phyloP scores from a whole-genome alignment of 108 stramenopile genomes.

The Cyclotella cryptica region DNA sequence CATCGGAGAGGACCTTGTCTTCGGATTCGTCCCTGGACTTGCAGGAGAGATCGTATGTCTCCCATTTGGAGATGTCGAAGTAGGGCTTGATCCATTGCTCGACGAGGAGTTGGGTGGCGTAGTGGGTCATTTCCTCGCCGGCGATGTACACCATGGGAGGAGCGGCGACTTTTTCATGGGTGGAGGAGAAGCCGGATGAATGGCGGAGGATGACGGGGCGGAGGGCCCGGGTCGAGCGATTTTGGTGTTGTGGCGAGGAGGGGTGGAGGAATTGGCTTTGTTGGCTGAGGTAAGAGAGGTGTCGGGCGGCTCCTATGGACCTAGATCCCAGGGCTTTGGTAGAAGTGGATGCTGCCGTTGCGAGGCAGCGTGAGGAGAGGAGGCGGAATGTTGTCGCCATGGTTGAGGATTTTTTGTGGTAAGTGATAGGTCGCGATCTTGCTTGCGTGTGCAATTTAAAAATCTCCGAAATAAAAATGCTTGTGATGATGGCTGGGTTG shows the following conservation, averaged over 20 bases:
- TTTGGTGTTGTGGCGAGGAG: neutral
- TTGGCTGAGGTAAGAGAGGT: slow-evolving; percentile 14
- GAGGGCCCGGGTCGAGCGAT: neutral
- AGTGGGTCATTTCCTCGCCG: slow-evolving; percentile 98
- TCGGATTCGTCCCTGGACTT: slow-evolving; percentile 90
- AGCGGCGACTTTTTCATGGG: slow-evolving; percentile 63
- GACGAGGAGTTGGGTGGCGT: slow-evolving; percentile 88
- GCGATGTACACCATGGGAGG: slow-evolving; percentile 96
- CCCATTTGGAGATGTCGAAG: slow-evolving; percentile 90
- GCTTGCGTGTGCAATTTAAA: too few species aligned
- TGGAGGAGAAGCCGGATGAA: neutral
- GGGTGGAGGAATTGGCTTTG: neutral
- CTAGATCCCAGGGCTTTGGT: neutral
- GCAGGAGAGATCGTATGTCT: slow-evolving; percentile 91
- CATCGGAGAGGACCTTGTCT: slow-evolving; percentile 92
- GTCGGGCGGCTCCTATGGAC: neutral
- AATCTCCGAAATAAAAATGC: too few species aligned
- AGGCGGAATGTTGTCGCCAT: slow-evolving; percentile 22
- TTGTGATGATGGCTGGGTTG: too few species aligned
- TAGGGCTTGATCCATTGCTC: slow-evolving; percentile 95
- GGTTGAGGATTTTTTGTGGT: slow-evolving; percentile 8
- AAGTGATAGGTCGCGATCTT: neutral
- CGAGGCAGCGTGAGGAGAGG: slow-evolving; percentile 16
- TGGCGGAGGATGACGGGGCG: neutral
- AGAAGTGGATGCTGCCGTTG: neutral